Base-by-base conservation (phyloP, 352 stramenopile genomes). In the Phytopythium boreale region DNA sequence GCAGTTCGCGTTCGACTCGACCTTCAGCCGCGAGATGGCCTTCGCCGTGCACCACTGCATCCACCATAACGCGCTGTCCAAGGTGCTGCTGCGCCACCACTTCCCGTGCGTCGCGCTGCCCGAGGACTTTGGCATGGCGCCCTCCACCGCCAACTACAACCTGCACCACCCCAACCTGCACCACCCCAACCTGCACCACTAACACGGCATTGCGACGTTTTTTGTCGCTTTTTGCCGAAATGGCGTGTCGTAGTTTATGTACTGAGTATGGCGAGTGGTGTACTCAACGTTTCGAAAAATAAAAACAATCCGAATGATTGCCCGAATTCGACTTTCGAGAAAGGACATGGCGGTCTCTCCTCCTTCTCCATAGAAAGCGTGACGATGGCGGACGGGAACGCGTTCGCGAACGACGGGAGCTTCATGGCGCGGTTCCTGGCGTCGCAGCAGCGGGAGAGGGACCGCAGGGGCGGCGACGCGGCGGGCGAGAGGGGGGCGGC, bases 31-130 rank as follows among this genome's bases (percentile, higher is more conserved):
- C 34, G 87, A 95, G 59, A 50, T 95, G 41, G 83, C 82, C n/a
- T 95, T 95, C 55, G 85, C 84, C 1, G 84, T 92, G 57, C 87
- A 95, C 67, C 87, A 95, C 66, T 90, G 75, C 63, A 95, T 95
- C 68, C 87, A 95, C 72, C 87, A 95, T 71, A 93, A 93, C 66
- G 84, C 85, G 56, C 61, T 93, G 57, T 83, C 88, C 46, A 90
- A 91, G 64, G 72, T 92, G 50, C 66, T 95, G 56, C 66, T 93
- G 58, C 71, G 70, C 19, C 74, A 86, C 53, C 79, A 93, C 59
- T 94, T 92, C 56, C 84, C 85, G 5, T 39, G 72, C 11, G 56
- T 83, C 10, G 41, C 2, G 2, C 44, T 93, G 15, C 82, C 85
- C 8, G 51, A 60, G 11, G 61, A 67, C 20, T 95, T 90, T 61